Evolutionary conservation across 352 stramenopile genomes (phyloP).

Genomic region (Globisporangium apiculatum): DNA sequence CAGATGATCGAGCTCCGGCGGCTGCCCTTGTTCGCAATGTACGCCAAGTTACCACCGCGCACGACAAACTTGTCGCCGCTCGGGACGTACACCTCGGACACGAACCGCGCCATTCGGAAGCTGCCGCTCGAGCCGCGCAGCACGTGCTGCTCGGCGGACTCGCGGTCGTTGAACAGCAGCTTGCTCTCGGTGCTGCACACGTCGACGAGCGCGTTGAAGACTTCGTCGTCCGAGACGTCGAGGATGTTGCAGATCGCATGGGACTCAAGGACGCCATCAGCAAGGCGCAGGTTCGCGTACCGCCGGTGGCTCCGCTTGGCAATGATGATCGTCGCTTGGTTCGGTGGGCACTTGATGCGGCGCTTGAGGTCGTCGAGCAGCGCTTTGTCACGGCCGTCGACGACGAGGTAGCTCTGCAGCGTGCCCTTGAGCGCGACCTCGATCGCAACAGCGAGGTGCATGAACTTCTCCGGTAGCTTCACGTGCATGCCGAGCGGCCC

Average conservation of each 20-base stretch:
- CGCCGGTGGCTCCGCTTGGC: slow-evolving; percentile 40
- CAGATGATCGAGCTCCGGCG: slow-evolving; percentile 64
- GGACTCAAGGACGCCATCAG: slow-evolving; percentile 35
- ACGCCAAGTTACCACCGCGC: slow-evolving; percentile 66
- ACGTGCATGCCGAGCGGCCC: slow-evolving; percentile 67
- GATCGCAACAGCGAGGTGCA: slow-evolving; percentile 63
- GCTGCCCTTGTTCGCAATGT: slow-evolving; percentile 69
- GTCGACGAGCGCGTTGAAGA: slow-evolving; percentile 80
- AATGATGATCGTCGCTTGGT: slow-evolving; percentile 80
- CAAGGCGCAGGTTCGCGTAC: slow-evolving; percentile 50
- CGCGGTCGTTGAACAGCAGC: slow-evolving; percentile 56
- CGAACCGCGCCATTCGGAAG: slow-evolving; percentile 54
- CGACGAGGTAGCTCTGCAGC: slow-evolving; percentile 71
- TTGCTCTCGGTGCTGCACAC: slow-evolving; percentile 75
- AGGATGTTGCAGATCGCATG: slow-evolving; percentile 77
- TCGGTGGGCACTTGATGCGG: slow-evolving; percentile 49
- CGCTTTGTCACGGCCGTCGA: slow-evolving; percentile 69
- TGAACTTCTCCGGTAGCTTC: slow-evolving; percentile 59
- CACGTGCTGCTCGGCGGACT: slow-evolving; percentile 43
- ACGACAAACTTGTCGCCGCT: slow-evolving; percentile 76
- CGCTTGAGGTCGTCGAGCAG: slow-evolving; percentile 70
- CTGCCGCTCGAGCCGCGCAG: slow-evolving; percentile 48
- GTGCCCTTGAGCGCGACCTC: slow-evolving; percentile 70
- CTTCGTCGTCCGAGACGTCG: slow-evolving; percentile 62
- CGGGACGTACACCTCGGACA: slow-evolving; percentile 64